Conservation (phyloP, 2,329 filamentous ascomycete species). For the Volutella citrinella region DNA sequence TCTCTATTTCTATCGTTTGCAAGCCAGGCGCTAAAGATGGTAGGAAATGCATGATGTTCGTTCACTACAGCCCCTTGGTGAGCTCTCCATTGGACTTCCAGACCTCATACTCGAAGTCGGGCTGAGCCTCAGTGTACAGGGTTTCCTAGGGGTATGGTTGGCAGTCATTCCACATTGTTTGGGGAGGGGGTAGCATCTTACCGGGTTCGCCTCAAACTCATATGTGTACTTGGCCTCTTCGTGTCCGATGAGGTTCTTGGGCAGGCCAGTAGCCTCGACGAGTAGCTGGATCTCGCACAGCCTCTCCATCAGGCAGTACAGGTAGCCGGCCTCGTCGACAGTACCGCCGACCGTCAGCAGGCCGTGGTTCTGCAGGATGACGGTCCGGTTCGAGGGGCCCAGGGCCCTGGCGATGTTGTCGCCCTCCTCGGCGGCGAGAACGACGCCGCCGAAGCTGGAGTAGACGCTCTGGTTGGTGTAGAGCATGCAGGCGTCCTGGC, state of each 20-base stretch:
- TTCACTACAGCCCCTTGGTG: slow-evolving; percentile 12
- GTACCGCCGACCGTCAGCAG: slow-evolving; percentile 61
- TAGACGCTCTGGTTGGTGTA: slow-evolving; percentile 59
- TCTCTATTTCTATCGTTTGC: too few species aligned
- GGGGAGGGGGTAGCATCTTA: too few species aligned
- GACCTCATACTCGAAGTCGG: slow-evolving; percentile 32
- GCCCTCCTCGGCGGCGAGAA: slow-evolving; percentile 60
- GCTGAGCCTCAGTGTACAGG: slow-evolving; percentile 33
- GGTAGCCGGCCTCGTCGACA: slow-evolving; percentile 64
- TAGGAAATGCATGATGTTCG: too few species aligned
- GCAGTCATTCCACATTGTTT: too few species aligned
- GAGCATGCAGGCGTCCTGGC: slow-evolving; percentile 57
- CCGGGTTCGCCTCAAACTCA: slow-evolving; percentile 29
- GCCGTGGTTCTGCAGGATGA: slow-evolving; percentile 64
- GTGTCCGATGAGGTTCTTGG: slow-evolving; percentile 30
- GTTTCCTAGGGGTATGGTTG: too few species aligned
- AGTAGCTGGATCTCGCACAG: slow-evolving; percentile 33
- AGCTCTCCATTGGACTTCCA: slow-evolving; percentile 27
- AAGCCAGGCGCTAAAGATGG: too few species aligned
- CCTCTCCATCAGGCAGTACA: slow-evolving; percentile 44
- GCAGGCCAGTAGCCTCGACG: slow-evolving; percentile 25
- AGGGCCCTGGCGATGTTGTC: slow-evolving; percentile 54
- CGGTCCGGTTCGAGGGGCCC: slow-evolving; percentile 47
- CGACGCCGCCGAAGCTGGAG: slow-evolving; percentile 59
- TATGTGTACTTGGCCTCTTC: slow-evolving; percentile 40